A percentile compares a stretch with the other conserved stretches of the same genome.
phyloP scores from a whole-genome alignment of 2,329 filamentous ascomycete genomes.

The Colletotrichum viniferum region DNA sequence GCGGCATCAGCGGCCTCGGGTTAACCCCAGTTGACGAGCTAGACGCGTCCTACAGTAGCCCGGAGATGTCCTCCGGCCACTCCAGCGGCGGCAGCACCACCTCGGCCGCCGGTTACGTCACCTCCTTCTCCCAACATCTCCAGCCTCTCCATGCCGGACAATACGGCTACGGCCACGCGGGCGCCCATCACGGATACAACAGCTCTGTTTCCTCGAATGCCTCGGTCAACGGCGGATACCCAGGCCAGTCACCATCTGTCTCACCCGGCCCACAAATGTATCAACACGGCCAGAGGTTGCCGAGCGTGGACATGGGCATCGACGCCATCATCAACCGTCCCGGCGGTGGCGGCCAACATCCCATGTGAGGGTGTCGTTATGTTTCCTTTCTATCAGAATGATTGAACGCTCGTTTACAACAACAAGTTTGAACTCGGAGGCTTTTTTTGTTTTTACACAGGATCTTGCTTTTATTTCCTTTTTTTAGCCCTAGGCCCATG shows the following conservation, averaged over 20 bases:
- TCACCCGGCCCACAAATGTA: conserved; percentile 24
- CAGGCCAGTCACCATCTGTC: conserved; percentile 26
- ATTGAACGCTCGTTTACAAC: not conserved
- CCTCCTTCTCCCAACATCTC: conserved; percentile 30
- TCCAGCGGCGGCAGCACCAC: conserved; percentile 40
- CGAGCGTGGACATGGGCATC: conserved; percentile 66
- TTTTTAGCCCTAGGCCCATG: not conserved
- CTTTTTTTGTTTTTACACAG: not conserved
- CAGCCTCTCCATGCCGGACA: conserved; percentile 25
- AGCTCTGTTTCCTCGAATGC: conserved; percentile 57
- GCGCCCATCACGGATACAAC: conserved; percentile 49
- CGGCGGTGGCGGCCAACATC: conserved; percentile 27
- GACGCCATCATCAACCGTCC: conserved; percentile 62
- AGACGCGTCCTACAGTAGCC: conserved; percentile 61
- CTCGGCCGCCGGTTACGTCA: conserved; percentile 31
- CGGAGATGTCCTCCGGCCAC: conserved; percentile 51
- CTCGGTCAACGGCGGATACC: conserved; percentile 34
- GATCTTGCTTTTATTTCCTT: not conserved
- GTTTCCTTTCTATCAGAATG: not conserved
- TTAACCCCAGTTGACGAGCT: conserved; percentile 64
- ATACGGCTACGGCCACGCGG: conserved; percentile 29
- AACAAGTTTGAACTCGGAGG: not conserved
- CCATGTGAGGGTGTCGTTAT: conserved; percentile 18
- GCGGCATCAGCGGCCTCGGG: conserved; percentile 68
- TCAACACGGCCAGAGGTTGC: conserved; percentile 48